A percentile compares a stretch with the other conserved stretches of the same genome.
Conservation (phyloP, 1,284 basidiomycete species). For the Trichosporon sp. region DNA sequence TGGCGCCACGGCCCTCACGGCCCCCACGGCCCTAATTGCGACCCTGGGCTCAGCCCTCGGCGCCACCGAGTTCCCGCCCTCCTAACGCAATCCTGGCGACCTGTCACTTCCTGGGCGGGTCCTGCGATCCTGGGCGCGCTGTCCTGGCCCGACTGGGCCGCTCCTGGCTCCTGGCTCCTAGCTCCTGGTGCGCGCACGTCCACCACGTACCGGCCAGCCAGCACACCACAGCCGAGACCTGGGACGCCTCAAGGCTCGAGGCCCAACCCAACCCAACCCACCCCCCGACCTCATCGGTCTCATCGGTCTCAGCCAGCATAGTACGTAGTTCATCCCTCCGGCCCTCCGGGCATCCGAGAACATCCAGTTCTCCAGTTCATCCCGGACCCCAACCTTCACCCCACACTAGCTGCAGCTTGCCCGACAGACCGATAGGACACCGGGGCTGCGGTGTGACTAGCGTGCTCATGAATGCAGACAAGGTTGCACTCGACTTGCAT, state of each 20-base stretch:
- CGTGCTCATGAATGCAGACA: not conserved
- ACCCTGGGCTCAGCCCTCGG: not conserved
- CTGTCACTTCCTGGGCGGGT: not conserved
- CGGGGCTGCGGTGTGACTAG: not conserved
- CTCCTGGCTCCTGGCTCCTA: not conserved
- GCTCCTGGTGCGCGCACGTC: no score
- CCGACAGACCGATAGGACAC: not conserved
- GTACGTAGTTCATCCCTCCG: not conserved
- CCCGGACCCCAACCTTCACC: not conserved
- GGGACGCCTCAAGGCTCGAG: not conserved
- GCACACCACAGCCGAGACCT: not conserved
- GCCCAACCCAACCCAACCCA: not conserved
- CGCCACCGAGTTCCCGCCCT: not conserved
- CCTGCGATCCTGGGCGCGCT: not conserved
- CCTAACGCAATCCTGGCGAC: not conserved
- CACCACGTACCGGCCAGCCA: not conserved
- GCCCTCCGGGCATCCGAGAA: not conserved
- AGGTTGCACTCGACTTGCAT: not conserved
- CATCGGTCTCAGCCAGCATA: not conserved
- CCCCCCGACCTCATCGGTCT: not conserved
- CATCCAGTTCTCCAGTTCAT: not conserved
- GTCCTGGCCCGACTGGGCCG: not conserved
- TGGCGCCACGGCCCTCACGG: not conserved
- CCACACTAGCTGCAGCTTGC: not conserved
- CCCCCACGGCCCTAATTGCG: not conserved